These are phyloP conservation scores for Gracilaria domingensis DNA, from an alignment of 23 red algal genomes.

Conservation along the genomic window DNA sequence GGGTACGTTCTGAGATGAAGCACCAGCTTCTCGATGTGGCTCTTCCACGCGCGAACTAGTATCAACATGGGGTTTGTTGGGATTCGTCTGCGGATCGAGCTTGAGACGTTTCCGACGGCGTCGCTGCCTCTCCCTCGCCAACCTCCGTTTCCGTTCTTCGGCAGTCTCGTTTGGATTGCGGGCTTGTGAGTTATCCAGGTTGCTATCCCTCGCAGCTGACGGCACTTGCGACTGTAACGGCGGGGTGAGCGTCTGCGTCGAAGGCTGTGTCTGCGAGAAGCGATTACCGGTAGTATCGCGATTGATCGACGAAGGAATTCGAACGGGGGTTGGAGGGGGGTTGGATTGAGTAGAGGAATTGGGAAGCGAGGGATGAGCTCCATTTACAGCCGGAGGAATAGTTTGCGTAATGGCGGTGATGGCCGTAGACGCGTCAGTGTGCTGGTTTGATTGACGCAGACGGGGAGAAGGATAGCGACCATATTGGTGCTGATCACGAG, in stretches of 20 bases:
- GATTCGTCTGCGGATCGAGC: constrained; percentile 9
- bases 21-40: not conserved
- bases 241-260: not conserved
- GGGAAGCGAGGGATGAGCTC: not conserved
- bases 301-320: not conserved
- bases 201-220: not conserved
- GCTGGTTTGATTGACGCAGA: not conserved
- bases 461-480: not conserved
- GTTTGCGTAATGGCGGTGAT: not conserved
- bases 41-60: not conserved
- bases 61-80: constrained; percentile 1
- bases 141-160: constrained; percentile 52
- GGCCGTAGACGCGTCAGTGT: not conserved
- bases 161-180: constrained; percentile 37
- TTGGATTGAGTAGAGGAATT: not conserved
- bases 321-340: not conserved
- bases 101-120: constrained; percentile 58
- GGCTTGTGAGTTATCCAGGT: not conserved
- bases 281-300: not conserved
- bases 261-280: not conserved
- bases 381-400: not conserved
- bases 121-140: constrained; percentile 50
- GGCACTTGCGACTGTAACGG: not conserved
- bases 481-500: constrained; percentile 14
- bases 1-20: not conserved